Evolutionary conservation across 2,329 filamentous ascomycete species (phyloP), one percentile per base, ranked within the genome.

Genomic region (Emericellopsis cladophorae): DNA sequence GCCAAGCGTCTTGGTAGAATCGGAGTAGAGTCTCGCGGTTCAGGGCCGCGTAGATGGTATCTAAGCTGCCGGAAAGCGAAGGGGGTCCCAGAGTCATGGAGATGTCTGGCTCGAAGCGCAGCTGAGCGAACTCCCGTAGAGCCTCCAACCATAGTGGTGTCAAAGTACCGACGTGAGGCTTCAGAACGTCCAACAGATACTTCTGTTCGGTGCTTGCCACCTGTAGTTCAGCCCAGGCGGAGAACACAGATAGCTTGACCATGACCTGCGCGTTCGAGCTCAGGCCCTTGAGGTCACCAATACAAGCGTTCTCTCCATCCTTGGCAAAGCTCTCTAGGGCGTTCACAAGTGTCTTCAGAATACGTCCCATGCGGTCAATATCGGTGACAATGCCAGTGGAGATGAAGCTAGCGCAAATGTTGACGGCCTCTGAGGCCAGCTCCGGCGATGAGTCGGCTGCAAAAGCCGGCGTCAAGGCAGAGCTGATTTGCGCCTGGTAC

Each of bases 401-500:
- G 53, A 98, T 93, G 61, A 98, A 98, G 2, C 85, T 88, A n/a
- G 90, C 92, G 54, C 92, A 98, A 7, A 98, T 92, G 52, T 94
- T 94, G 47, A 98, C 86, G 14, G 93, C 92, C 56, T 95, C 90
- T 0, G 92, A 89, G 7, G 92, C 93, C 14, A 98, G 70, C 58
- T 98, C 92, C 1, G 93, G 89, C 1, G 90, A 95, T 0, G 92
- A 98, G 58, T 98, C 92, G 4, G 81, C 82, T 1, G 92, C 89
- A 62, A 98, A 98, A 0, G 92, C 93, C 4, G 92, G 92, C 0
- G 93, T 98, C 45, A 98, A 70, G 1, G 92, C 92, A 15, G 92
- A 96, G 52, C 89, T 89, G 55, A 98, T 98, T 56, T 98, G 92
- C 5, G 92, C 92, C 61, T 98, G 93, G 54, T 98, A 98, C 60